Evolutionary conservation across 2,329 filamentous ascomycete species (phyloP), one percentile per base, ranked within the genome.

Genomic region (Trichoderma cornu-damae): DNA sequence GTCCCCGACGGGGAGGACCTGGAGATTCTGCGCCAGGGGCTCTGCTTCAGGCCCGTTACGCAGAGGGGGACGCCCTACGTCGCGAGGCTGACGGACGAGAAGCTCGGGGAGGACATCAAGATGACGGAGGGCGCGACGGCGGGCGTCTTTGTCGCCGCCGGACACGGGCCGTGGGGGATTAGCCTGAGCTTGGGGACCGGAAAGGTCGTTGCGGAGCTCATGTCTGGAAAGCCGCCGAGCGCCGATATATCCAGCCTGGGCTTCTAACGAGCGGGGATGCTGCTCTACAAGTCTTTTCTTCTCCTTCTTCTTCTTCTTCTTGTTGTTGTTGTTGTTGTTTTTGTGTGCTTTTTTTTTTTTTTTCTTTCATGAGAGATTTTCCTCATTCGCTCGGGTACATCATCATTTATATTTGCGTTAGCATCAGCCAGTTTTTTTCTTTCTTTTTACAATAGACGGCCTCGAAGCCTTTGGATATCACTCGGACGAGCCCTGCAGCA

Each of bases 141-240:
- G 2, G 87, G 88, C 3, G 84, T 93, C 0, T 92, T 82, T 67
- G 69, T 91, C 35, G 84, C 85, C 1, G 77, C 85, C 3, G 88
- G 89, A 0, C 88, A 92, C 74, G 88, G 88, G 0, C 85, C 88
- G 0, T 92, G 88, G 88, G 88, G 88, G 0, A 87, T 87, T 24
- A 79, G 77, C 47, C 66, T 84, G 65, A 76, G 77, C 14, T 71
- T 89, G 28, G 88, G 87, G 1, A 91, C 87, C 0, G 89, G 88
- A 0, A 80, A 81, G 62, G 82, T 89, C 5, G 73, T 91, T 73
- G 79, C 85, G 9, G 87, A 91, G 72, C 77, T 91, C 78, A 77
- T 89, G 40, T 77, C 82, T 63, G 85, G 83, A 2, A 72, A 76
- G 60, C 68, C 72, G 60, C 71, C 79, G 50, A 86, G 81, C 61